A percentile compares a stretch with the other conserved stretches of the same genome.
phyloP scores from a whole-genome alignment of 352 stramenopile species.

The Saprolegnia parasitica region DNA sequence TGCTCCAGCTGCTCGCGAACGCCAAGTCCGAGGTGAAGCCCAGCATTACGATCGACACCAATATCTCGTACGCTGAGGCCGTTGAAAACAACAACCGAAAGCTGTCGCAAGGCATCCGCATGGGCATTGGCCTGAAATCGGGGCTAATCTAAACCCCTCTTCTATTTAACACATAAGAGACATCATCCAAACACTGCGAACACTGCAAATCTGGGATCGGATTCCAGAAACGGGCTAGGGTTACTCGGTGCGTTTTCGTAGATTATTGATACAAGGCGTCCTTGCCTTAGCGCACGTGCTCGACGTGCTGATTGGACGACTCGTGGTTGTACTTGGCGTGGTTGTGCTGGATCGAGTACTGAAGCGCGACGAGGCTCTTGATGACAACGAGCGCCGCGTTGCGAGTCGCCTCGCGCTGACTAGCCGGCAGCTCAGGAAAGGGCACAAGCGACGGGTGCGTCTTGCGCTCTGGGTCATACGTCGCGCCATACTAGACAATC shows the following conservation, averaged over 20 bases:
- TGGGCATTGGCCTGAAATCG: constrained; percentile 27
- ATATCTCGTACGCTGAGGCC: constrained; percentile 38
- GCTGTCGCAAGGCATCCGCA: constrained; percentile 15
- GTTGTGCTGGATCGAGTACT: constrained; percentile 5
- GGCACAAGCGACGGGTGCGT: constrained; percentile 53
- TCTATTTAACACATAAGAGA: constrained; percentile 11
- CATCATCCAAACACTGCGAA: not conserved
- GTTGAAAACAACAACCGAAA: constrained; percentile 21
- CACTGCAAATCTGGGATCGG: not conserved
- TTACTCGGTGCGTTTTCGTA: too few species aligned
- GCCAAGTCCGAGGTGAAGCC: constrained; percentile 51
- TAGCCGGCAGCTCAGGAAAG: constrained; percentile 54
- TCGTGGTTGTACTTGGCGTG: constrained; percentile 15
- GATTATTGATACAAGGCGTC: too few species aligned
- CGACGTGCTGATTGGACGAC: too few species aligned
- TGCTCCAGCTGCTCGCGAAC: constrained; percentile 59
- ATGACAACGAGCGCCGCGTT: constrained; percentile 13
- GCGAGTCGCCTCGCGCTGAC: constrained; percentile 31
- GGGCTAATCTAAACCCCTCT: constrained; percentile 7
- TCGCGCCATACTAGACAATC: constrained; percentile 7
- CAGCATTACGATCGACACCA: constrained; percentile 50
- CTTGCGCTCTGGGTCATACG: constrained; percentile 42
- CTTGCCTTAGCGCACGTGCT: too few species aligned
- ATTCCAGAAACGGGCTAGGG: too few species aligned
- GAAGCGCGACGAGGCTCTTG: constrained; percentile 15